Conservation (phyloP, 169 alveolate genomes). For the Toxoplasma gondii region DNA sequence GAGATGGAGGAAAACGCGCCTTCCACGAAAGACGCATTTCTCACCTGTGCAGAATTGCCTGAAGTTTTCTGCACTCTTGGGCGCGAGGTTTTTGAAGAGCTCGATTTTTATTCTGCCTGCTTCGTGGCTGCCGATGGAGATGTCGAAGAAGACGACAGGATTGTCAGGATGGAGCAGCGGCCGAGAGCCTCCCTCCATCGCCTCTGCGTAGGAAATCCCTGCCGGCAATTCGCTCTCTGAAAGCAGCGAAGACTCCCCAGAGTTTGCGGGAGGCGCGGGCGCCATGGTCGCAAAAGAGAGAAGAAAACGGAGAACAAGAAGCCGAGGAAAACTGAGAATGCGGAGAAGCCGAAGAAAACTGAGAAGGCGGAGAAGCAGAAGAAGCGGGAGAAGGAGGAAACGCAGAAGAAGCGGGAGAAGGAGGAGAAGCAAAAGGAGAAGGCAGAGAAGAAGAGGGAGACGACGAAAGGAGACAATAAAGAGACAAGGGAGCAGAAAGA, state of each 20-base stretch:
- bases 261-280: background rate
- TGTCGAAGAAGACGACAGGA: slow-evolving; percentile 93
- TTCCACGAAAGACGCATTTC: slow-evolving; percentile 59
- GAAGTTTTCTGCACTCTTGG: slow-evolving; percentile 98
- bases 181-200: slow-evolving; percentile 39
- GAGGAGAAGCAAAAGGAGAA: background rate
- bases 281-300: background rate
- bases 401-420: background rate
- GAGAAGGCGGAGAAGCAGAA: background rate
- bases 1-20: too few species aligned
- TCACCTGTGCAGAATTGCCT: slow-evolving; percentile 98
- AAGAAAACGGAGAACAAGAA: background rate
- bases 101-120: slow-evolving; percentile 95
- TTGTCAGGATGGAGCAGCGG: slow-evolving; percentile 74
- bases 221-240: slow-evolving; percentile 12
- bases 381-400: background rate
- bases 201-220: slow-evolving; percentile 56
- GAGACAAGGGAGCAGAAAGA: background rate
- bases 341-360: background rate
- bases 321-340: background rate
- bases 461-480: background rate
- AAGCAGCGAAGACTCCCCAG: background rate
- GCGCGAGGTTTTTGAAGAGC: slow-evolving; percentile 94
- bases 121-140: slow-evolving; percentile 87
- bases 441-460: background rate